Evolutionary conservation across 1,284 basidiomycete genomes (phyloP), one percentile per base, ranked within the genome.

Genomic region (Malassezia sp.): DNA sequence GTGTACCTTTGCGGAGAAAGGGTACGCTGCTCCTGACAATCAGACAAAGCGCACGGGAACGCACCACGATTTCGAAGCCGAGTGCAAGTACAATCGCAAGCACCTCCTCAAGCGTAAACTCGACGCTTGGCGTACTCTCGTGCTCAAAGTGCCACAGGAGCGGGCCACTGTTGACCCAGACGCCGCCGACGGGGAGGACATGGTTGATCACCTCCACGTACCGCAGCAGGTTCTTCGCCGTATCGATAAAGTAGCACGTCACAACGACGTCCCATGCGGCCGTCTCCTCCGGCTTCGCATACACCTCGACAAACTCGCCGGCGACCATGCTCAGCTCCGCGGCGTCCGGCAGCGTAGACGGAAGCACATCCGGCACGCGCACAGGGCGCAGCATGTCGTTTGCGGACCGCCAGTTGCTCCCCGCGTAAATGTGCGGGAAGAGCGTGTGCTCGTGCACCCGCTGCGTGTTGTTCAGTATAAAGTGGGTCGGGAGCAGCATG

Each of bases 231-330:
- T 70, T 70, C 21, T 56, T 56, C 31, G 67, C 86, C 5, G 90
- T 96, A 66, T 97, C 91, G 55, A 97, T 84, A 74, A 97, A 97
- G 77, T 95, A 97, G 71, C 88, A 96, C 0, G 91, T 97, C 52
- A 93, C 72, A 10, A 97, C 78, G 0, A 83, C 84, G 58, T 90
- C 80, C 86, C 87, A 97, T 53, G 80, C 72, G 12, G 80, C 83
- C 15, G 76, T 71, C 42, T 88, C 84, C 7, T 71, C 64, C 11
- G 80, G 77, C 53, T 55, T 60, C 10, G 56, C 54, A 40, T 62
- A 65, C n/a, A 64, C 56, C 26, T 66, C 53, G 38, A 65, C 51
- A 28, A 63, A 63, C 46, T 68, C 65, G 29, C 67, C 67, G 1
- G 65, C 67, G 3, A 63, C 65, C 67, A 70, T 70, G 39, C 61